Evolutionary conservation across 345 rosid species (phyloP).

Genomic region (Syzygium oleosum): DNA sequence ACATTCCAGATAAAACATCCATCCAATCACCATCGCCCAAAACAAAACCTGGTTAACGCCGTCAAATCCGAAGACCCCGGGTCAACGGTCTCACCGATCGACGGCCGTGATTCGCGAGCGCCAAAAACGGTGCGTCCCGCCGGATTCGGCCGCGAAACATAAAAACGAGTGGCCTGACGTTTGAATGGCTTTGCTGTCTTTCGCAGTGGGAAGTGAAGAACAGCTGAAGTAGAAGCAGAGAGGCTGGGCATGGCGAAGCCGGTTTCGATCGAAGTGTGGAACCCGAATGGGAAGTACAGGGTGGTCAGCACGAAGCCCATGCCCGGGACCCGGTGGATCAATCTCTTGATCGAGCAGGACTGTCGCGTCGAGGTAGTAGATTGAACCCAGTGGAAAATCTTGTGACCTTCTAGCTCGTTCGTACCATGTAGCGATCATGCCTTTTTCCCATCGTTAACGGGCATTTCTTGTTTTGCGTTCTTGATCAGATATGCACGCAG

Average conservation of each 20-base stretch:
- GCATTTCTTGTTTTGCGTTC: not conserved
- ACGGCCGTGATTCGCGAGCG: not conserved
- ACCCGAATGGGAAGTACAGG: constrained; percentile 87
- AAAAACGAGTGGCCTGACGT: not conserved
- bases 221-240: not conserved
- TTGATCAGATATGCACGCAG: constrained; percentile 66
- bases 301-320: constrained; percentile 91
- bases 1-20: constrained; percentile 2
- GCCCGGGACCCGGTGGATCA: constrained; percentile 99
- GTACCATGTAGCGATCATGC: not conserved
- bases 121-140: not conserved
- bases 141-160: not conserved
- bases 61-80: not conserved
- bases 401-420: not conserved
- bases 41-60: not conserved
- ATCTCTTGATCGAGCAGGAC: constrained; percentile 79
- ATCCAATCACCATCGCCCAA: not conserved
- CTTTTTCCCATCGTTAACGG: not conserved
- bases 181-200: not conserved
- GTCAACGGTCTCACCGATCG: not conserved
- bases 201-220: not conserved
- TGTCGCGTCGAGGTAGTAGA: constrained; percentile 93
- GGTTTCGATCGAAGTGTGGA: constrained; percentile 80
- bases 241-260: constrained; percentile 72
- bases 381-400: not conserved